Evolutionary conservation across 169 alveolate genomes (phyloP), one percentile per base, ranked within the genome.

Genomic region (Neospora caninum): DNA sequence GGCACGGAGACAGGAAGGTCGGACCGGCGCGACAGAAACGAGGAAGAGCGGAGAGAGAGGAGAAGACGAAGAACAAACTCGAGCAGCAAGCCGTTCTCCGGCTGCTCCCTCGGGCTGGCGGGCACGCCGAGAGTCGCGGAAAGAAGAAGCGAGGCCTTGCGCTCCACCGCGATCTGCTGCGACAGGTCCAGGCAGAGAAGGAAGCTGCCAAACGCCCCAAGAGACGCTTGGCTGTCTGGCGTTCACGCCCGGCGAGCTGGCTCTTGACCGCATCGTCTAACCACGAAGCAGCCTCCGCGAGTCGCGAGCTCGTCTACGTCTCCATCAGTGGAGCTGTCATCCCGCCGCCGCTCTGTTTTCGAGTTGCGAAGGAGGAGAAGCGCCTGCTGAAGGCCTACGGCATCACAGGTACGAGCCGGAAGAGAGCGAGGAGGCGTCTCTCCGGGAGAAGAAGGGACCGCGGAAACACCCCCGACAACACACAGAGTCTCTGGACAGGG

Each of bases 191-290:
- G 4, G 89, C 89, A 20, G 89, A 82, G 64, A 82, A 82, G 25
- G 67, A 82, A 27, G 89, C 89, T 9, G 89, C 89, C 0, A 38
- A 82, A 49, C 4, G 31, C 6, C 89, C 89, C 43, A 29, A 36
- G 89, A 64, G 89, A 42, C 89, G 89, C 36, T 39, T 82, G 22
- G 89, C 69, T 13, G 89, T 82, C 38, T 82, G 89, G 89, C 89
- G 89, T 39, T 82, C 89, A 67, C 20, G 69, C 18, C 67, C 89
- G 16, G 64, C 67, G 36, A 78, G 86, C 45, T 36, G 49, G 49
- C 86, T n/a, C 27, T 20, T 78, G 86, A 10, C 39, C 18, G 86
- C 86, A 7, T 27, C 42, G 39, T 2, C 49, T 2, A 38, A 4
- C 49, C 27, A n/a, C n/a, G 64, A 22, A 20, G 64, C 67, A 0